Base-by-base conservation (phyloP, 1,284 basidiomycete genomes). In the Apiotrichum veenhuisii region DNA sequence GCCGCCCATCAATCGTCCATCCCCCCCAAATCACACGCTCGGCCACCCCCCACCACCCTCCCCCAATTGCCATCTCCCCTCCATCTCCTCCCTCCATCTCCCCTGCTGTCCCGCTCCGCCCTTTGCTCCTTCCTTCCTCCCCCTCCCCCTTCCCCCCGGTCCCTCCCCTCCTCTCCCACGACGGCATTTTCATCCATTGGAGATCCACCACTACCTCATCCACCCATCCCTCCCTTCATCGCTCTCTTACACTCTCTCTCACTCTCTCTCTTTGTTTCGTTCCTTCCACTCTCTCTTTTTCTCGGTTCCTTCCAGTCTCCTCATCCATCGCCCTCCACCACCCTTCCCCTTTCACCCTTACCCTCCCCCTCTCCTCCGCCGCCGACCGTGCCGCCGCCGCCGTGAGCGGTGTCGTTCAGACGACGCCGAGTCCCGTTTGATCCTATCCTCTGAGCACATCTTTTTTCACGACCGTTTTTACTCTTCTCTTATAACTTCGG, bases 361-460 rank as follows among this genome's bases (percentile, higher is more conserved):
- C 79, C 5, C 79, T 78, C 23, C 71, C 74, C 0, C 64, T 72
- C 1, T 58, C 83, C 5, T 82, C 80, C 7, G 78, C 80, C 57
- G 78, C 76, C 20, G 77, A 77, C 27, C 74, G 79, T 14, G 68
- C 67, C 20, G 78, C 67, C 41, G 80, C 88, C n/a, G 72, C 71
- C 33, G 79, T 22, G 10, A 26, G 42, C 46, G 5, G 26, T 47
- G 26, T 23, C 23, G 42, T 14, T 20, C 9, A 43, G 22, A 14
- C 46, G 5, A 44, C 22, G 14, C 42, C 14, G 42, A 17, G 20
- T 7, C 15, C 42, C 40, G 14, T 41, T n/a, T n/a, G 15, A 12
- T 20, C 18, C 41, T 42, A 9, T 42, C 11, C 41, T n/a, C n/a
- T 20, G 8, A 17, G 7, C 5, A 37, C 36, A n/a, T 17, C 36